Base-by-base conservation (phyloP, 495 filamentous ascomycete species). In the Neurospora sp. region DNA sequence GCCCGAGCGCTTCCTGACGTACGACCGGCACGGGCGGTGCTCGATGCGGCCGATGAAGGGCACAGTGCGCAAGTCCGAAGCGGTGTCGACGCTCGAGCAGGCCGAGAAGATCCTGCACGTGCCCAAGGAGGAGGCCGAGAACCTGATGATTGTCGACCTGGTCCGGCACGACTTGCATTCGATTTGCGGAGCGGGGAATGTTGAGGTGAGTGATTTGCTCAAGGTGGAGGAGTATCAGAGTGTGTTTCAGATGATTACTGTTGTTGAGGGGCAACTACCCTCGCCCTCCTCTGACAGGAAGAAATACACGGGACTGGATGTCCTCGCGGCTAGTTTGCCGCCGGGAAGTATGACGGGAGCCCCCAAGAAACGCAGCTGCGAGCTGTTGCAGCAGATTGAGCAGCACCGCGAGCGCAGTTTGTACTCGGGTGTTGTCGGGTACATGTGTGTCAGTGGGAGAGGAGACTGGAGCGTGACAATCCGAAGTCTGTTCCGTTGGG, bases 71-170 rank as follows among this genome's bases (percentile, higher is more conserved):
- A 97, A 96, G 78, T 86, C 87, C 0, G 79, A 84, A 40, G 80
- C 80, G 18, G 83, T 84, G 0, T 69, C 81, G 0, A 95, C 91
- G 2, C 83, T 90, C 53, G 87, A 84, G 14, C 84, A 91, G 75
- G 95, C 94, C 16, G 88, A 88, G 45, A 80, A 80, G 45, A 88
- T 94, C 73, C 87, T 97, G 4, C 85, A 89, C 69, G 87, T 91
- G 2, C 89, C 91, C 14, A 99, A 99, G 78, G 96, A 98, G 78
- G 91, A 90, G 76, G 94, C 96, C 14, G 96, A 99, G 82, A 98
- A 98, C 77, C 88, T 99, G 8, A 99, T 99, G 96, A 98, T 99
- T 73, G 94, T 97, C 1, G 96, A 98, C 82, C 85, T 99, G 7
- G 94, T 97, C 39, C 87, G 95, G 0, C 95, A 98, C 78, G 96